A percentile compares a stretch with the other conserved stretches of the same genome.
These are phyloP conservation scores for Botrytis deweyae DNA, from an alignment of 2,329 filamentous ascomycete species.

Conservation along the genomic window DNA sequence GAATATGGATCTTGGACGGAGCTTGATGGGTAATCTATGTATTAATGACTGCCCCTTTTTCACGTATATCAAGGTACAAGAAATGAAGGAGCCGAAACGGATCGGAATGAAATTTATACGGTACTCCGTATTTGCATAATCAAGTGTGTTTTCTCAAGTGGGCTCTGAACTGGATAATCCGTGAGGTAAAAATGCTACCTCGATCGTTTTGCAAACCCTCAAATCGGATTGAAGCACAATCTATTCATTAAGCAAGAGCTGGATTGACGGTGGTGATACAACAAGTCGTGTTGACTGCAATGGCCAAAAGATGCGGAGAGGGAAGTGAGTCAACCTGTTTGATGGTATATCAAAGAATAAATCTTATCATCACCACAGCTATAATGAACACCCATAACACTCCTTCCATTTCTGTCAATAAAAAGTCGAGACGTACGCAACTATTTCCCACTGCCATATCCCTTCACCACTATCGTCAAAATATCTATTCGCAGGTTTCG, in stretches of 20 bases:
- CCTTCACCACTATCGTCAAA: background rate
- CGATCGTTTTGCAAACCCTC: background rate
- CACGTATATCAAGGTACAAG: background rate
- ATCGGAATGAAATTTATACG: background rate
- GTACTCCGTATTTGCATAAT: background rate
- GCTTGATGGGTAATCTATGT: background rate
- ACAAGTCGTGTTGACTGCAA: too few relatives aligned
- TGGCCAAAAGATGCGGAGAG: too few relatives aligned
- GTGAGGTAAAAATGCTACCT: background rate
- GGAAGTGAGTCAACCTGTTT: too few relatives aligned
- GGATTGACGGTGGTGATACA: background rate
- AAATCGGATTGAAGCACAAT: background rate
- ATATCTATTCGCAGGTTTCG: rapidly evolving
- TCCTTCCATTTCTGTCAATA: background rate
- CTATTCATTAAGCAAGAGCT: background rate
- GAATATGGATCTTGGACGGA: too few relatives aligned
- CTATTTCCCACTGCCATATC: too few relatives aligned
- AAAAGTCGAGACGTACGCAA: background rate
- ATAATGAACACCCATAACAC: background rate
- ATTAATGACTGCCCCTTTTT: background rate
- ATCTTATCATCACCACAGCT: rapidly evolving
- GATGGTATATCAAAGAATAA: background rate
- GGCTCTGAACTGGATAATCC: background rate
- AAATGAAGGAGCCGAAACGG: background rate
- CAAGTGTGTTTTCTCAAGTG: background rate